A percentile compares a stretch with the other conserved stretches of the same genome.
These are phyloP conservation scores for Sutorius eximius DNA, from an alignment of 1,284 basidiomycete species.

Conservation along the genomic window DNA sequence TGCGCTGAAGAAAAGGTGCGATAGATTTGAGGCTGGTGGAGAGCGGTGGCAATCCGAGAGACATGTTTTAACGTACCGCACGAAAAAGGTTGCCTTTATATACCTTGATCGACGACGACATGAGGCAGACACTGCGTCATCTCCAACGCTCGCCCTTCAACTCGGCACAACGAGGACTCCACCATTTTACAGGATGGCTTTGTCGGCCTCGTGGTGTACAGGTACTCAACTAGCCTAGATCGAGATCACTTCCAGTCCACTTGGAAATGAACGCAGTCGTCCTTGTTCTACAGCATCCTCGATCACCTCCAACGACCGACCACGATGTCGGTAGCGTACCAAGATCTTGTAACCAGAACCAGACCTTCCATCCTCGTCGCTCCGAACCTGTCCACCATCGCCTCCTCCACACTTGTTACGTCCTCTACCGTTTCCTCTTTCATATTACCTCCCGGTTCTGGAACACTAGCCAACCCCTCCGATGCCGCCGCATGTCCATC, in stretches of 20 bases:
- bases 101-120: conserved; percentile 3
- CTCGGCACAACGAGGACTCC: conserved; percentile 1
- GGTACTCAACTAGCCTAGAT: conserved; percentile 11
- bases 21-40: conserved; percentile 63
- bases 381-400: conserved; percentile 28
- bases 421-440: conserved; percentile 30
- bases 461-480: conserved; percentile 12
- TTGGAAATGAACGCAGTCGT: conserved; percentile 25
- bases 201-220: neutral
- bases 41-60: conserved; percentile 55
- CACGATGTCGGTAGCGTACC: conserved; percentile 15
- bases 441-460: conserved; percentile 17
- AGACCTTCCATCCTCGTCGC: conserved; percentile 20
- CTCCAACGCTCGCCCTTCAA: neutral
- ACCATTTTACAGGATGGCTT: conserved; percentile 15
- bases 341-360: conserved; percentile 3
- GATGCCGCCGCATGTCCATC: conserved; percentile 19
- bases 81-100: conserved; percentile 3
- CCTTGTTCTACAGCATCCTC: conserved; percentile 13
- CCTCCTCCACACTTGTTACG: conserved; percentile 29
- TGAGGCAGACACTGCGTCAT: conserved; percentile 13
- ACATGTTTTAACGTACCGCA: conserved; percentile 20
- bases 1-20: conserved; percentile 83
- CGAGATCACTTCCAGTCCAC: conserved; percentile 18
- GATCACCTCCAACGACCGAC: conserved; percentile 5